phyloP scores from a whole-genome alignment of 176 grass and related monocot genomes.

The Ampelocalamus luodianensis region DNA sequence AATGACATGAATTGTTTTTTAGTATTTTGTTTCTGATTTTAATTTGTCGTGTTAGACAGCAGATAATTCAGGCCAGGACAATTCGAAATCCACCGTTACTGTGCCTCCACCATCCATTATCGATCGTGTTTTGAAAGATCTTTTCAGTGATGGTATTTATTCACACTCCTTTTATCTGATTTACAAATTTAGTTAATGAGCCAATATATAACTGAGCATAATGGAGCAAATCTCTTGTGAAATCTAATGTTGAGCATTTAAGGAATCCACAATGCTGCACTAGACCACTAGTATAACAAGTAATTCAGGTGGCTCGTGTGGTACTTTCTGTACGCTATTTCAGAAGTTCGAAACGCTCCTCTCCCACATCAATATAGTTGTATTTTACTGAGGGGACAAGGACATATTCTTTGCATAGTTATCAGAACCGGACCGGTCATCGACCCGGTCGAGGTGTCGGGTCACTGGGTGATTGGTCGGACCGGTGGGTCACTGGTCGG shows the following conservation, averaged over 20 bases:
- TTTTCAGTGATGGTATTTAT: slow-evolving; percentile 87
- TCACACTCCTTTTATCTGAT: slow-evolving; percentile 15
- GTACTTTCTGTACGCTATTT: slow-evolving; percentile 18
- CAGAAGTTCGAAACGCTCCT: neutral
- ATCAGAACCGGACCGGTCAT: no score
- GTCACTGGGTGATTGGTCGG: no score
- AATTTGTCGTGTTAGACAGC: slow-evolving; percentile 74
- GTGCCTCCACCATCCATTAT: slow-evolving; percentile 87
- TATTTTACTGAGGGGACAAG: neutral
- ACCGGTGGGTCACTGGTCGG: no score
- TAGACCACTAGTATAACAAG: neutral
- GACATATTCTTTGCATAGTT: neutral
- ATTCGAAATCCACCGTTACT: slow-evolving; percentile 64
- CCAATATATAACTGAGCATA: slow-evolving; percentile 13
- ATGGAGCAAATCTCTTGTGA: slow-evolving; percentile 12
- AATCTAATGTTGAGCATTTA: neutral
- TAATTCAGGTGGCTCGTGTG: neutral
- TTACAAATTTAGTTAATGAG: slow-evolving; percentile 38
- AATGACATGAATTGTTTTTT: neutral
- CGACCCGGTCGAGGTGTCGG: no score
- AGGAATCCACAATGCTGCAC: neutral
- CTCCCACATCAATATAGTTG: neutral
- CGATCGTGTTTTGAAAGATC: slow-evolving; percentile 92
- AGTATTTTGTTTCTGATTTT: slow-evolving; percentile 65
- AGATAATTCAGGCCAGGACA: slow-evolving; percentile 80